phyloP scores from a whole-genome alignment of 2,329 filamentous ascomycete genomes.

The Penicillium olsonii region DNA sequence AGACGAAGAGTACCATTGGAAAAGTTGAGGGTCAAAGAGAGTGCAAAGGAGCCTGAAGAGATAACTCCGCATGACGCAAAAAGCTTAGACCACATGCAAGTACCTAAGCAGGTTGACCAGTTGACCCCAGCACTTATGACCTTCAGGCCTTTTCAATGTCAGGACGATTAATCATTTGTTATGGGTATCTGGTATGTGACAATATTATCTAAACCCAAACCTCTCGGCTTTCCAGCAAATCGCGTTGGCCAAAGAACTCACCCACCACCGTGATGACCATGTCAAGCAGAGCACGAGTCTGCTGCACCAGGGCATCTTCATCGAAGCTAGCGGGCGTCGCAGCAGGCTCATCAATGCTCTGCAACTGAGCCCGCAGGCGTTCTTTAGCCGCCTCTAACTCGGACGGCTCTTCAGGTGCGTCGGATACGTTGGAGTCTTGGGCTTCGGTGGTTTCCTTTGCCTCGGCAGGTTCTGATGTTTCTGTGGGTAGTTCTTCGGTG shows the following conservation, averaged over 20 bases:
- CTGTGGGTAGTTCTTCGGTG: neutral
- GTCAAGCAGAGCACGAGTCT: conserved; percentile 70
- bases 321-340: conserved; percentile 3
- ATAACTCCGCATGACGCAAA: conserved; percentile 10
- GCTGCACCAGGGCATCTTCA: conserved; percentile 25
- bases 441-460: neutral
- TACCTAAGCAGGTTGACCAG: neutral
- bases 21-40: neutral
- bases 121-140: conserved; percentile 1
- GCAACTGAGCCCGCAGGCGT: conserved; percentile 46
- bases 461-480: neutral
- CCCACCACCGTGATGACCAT: conserved; percentile 89
- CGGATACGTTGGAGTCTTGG: conserved; percentile 18
- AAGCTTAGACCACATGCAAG: conserved; percentile 9
- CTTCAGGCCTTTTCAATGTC: neutral
- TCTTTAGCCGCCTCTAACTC: conserved; percentile 54
- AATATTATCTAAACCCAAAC: conserved; percentile 39
- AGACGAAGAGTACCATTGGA: conserved; percentile 1
- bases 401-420: conserved; percentile 15
- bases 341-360: conserved; percentile 3
- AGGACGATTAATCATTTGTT: neutral
- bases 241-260: conserved; percentile 85
- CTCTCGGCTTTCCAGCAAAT: conserved; percentile 75
- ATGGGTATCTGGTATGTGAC: conserved; percentile 9
- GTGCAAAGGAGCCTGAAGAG: neutral